Percentiles rank a stretch among this genome's conserved stretches.
These are phyloP conservation scores for Isatis tinctoria DNA, from an alignment of 345 rosid genomes.

Conservation along the genomic window DNA sequence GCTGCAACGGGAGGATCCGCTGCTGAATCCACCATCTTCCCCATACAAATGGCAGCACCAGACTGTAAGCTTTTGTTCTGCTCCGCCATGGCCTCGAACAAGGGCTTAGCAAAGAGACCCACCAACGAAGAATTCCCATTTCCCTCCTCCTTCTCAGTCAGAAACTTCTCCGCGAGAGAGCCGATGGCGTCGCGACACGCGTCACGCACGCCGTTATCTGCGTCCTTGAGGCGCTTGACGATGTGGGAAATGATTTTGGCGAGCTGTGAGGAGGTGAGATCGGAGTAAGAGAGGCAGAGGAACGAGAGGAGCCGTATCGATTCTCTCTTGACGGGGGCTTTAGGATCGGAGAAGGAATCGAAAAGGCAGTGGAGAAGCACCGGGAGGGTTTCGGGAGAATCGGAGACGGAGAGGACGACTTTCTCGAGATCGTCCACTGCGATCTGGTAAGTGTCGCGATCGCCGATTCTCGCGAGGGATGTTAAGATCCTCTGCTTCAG, in stretches of 20 bases:
- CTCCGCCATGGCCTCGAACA: constrained; percentile 93
- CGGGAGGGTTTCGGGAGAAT: constrained; percentile 66
- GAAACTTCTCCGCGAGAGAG: constrained; percentile 51
- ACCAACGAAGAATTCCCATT: constrained; percentile 39
- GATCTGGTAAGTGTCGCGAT: constrained; percentile 91
- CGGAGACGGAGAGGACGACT: constrained; percentile 48
- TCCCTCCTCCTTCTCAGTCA: constrained; percentile 47
- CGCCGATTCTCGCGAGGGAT: constrained; percentile 75
- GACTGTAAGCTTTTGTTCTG: constrained; percentile 85
- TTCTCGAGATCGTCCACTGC: constrained; percentile 84
- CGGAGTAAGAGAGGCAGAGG: constrained; percentile 52
- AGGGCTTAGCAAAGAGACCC: constrained; percentile 73
- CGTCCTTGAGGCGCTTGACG: constrained; percentile 71
- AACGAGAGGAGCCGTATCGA: constrained; percentile 68
- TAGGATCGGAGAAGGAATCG: constrained; percentile 66
- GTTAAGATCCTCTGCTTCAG: constrained; percentile 75
- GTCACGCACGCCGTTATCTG: constrained; percentile 79
- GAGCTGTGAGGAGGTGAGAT: constrained; percentile 60
- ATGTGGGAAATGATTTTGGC: constrained; percentile 63
- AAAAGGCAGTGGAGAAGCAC: constrained; percentile 80
- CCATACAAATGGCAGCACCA: constrained; percentile 90
- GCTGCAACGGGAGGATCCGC: constrained; percentile 49
- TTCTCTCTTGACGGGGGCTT: constrained; percentile 82
- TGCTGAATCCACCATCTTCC: constrained; percentile 77
- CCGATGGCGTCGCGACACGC: constrained; percentile 86